Evolutionary conservation across 2,329 filamentous ascomycete genomes (phyloP).

Genomic region (Rutstroemia sydowiana): DNA sequence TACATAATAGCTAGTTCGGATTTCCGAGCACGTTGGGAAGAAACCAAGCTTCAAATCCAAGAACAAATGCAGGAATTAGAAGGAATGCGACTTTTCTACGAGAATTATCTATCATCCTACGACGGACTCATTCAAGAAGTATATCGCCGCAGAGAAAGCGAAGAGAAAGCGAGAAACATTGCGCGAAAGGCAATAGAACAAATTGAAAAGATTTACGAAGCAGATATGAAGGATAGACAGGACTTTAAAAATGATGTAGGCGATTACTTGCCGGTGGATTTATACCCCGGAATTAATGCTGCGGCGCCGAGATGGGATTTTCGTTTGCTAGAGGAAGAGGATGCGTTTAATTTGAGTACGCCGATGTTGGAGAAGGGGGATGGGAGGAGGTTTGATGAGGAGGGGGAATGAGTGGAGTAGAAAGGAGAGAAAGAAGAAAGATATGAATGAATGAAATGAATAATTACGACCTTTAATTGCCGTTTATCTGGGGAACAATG

Average conservation of each 20-base stretch:
- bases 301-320: conserved; percentile 26
- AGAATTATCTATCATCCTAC: conserved; percentile 78
- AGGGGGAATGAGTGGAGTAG: conserved; percentile 23
- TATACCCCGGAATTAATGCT: conserved; percentile 73
- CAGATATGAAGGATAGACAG: conserved; percentile 67
- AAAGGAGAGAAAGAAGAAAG: neutral
- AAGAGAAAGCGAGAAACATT: conserved; percentile 66
- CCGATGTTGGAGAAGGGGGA: conserved; percentile 19
- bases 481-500: no score
- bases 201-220: conserved; percentile 65
- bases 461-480: no score
- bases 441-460: no score
- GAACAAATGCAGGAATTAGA: conserved; percentile 69
- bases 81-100: conserved; percentile 73
- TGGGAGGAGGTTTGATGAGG: conserved; percentile 23
- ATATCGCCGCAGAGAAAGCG: conserved; percentile 63
- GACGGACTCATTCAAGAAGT: conserved; percentile 79
- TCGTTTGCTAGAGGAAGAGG: conserved; percentile 13
- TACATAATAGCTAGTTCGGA: conserved; percentile 59
- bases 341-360: conserved; percentile 13
- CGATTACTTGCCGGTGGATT: conserved; percentile 77
- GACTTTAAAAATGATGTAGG: conserved; percentile 75
- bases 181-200: conserved; percentile 71
- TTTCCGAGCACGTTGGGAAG: conserved; percentile 62
- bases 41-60: conserved; percentile 63